These are phyloP conservation scores for Trichaptum fuscoviolaceum DNA, from an alignment of 768 basidiomycete species.

Conservation along the genomic window DNA sequence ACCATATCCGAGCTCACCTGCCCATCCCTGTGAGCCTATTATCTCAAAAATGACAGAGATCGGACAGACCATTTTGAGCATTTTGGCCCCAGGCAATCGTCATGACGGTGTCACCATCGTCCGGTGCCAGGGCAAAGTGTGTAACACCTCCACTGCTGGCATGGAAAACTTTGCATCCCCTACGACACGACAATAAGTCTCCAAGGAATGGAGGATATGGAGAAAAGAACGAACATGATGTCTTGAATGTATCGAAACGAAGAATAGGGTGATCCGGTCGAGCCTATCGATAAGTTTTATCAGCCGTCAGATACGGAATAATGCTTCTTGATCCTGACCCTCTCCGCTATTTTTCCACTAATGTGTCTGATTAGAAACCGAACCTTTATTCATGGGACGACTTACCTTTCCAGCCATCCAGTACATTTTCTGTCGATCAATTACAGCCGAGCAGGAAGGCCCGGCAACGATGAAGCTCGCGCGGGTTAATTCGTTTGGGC, in stretches of 20 bases:
- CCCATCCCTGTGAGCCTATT: conserved; percentile 8
- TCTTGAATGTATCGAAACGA: conserved; percentile 85
- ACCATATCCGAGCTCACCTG: conserved; percentile 79
- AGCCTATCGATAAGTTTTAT: conserved; percentile 45
- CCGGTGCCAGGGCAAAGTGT: conserved; percentile 73
- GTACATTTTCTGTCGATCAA: conserved; percentile 83
- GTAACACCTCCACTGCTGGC: conserved; percentile 84
- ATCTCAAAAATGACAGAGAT: conserved; percentile 15
- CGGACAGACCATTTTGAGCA: conserved; percentile 63
- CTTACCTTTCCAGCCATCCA: conserved; percentile 79
- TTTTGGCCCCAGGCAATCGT: conserved; percentile 85
- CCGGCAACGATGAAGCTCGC: conserved; percentile 69
- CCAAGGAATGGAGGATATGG: neutral
- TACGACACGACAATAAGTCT: conserved; percentile 26
- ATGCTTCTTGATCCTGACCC: conserved; percentile 36
- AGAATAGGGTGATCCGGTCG: conserved; percentile 85
- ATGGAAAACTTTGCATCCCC: conserved; percentile 71
- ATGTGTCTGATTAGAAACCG: neutral
- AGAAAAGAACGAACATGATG: conserved; percentile 51
- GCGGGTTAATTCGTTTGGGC: conserved; percentile 57
- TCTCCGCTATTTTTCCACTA: conserved; percentile 96
- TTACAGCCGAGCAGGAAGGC: conserved; percentile 75
- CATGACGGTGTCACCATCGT: conserved; percentile 73
- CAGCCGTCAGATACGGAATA: conserved; percentile 9
- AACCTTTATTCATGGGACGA: conserved; percentile 9